These are phyloP conservation scores for Eragrostis nindensis DNA, from an alignment of 176 grass and related monocot species.

Conservation along the genomic window DNA sequence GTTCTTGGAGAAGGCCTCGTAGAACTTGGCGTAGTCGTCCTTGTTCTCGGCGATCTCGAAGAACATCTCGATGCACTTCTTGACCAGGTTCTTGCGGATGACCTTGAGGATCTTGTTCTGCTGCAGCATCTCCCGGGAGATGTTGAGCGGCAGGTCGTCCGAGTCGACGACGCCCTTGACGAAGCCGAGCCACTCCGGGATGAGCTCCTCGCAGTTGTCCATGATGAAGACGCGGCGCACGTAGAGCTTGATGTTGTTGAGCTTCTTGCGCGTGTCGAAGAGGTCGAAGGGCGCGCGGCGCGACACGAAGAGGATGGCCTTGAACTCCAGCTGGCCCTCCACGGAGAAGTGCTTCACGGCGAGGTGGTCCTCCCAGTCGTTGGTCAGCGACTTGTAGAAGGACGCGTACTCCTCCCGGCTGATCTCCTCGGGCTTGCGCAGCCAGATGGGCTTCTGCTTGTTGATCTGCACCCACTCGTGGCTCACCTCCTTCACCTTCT, in stretches of 20 bases:
- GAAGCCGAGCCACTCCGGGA: slow-evolving; percentile 87
- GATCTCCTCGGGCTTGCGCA: slow-evolving; percentile 86
- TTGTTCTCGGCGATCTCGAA: slow-evolving; percentile 87
- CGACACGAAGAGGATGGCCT: slow-evolving; percentile 75
- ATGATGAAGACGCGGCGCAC: slow-evolving; percentile 95
- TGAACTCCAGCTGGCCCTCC: slow-evolving; percentile 85
- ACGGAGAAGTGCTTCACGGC: slow-evolving; percentile 89
- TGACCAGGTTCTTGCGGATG: slow-evolving; percentile 73
- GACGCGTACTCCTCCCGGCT: slow-evolving; percentile 79
- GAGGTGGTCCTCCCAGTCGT: slow-evolving; percentile 88
- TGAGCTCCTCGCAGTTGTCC: slow-evolving; percentile 96
- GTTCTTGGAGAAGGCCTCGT: slow-evolving; percentile 72
- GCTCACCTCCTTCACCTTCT: slow-evolving; percentile 86
- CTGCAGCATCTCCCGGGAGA: slow-evolving; percentile 71
- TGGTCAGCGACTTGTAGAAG: slow-evolving; percentile 88
- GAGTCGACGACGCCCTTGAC: slow-evolving; percentile 95
- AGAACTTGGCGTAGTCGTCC: slow-evolving; percentile 80
- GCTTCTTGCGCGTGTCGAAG: slow-evolving; percentile 91
- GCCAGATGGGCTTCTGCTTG: slow-evolving; percentile 91
- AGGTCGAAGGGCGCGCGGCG: slow-evolving; percentile 78
- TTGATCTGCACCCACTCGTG: slow-evolving; percentile 77
- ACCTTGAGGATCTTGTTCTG: slow-evolving; percentile 85
- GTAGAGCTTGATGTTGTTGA: slow-evolving; percentile 98
- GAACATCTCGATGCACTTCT: slow-evolving; percentile 75
- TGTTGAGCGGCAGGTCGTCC: slow-evolving; percentile 86